phyloP scores from a whole-genome alignment of 2,329 filamentous ascomycete genomes.

The Pezicula radicicola region DNA sequence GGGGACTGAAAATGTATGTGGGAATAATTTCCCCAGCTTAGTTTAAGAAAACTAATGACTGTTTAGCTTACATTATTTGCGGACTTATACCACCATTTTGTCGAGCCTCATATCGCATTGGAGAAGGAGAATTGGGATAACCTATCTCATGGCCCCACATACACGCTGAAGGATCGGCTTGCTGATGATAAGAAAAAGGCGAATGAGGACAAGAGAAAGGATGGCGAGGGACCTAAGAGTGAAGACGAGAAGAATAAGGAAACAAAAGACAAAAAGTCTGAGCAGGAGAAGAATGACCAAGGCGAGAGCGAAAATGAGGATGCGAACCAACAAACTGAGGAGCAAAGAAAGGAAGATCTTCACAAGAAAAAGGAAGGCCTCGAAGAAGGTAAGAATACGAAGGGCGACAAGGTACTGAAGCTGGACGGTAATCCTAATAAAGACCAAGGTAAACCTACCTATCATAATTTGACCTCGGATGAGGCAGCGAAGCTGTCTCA shows the following conservation, averaged over 20 bases:
- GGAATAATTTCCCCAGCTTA: background rate
- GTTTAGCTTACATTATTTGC: background rate
- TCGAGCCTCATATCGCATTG: conserved; percentile 39
- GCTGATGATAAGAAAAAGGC: background rate
- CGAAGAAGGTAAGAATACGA: too few species aligned
- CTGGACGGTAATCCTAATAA: too few species aligned
- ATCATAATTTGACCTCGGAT: too few species aligned
- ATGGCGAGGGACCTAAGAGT: background rate
- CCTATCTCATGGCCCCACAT: conserved; percentile 44
- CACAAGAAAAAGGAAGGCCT: too few species aligned
- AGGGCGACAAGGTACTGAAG: too few species aligned
- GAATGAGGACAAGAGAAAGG: background rate
- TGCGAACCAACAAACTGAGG: too few species aligned
- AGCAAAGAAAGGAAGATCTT: too few species aligned
- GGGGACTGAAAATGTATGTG: conserved; percentile 10
- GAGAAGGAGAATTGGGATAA: conserved; percentile 50
- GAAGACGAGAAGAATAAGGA: background rate
- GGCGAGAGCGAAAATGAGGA: background rate
- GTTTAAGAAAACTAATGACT: background rate
- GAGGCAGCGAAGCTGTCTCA: too few species aligned
- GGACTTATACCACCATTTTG: conserved; percentile 48
- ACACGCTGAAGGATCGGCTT: conserved; percentile 27
- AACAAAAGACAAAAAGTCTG: background rate
- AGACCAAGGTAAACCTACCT: too few species aligned
- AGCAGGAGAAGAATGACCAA: background rate